Conservation (phyloP, 2,329 filamentous ascomycete genomes). For the Mollisia scopiformis region DNA sequence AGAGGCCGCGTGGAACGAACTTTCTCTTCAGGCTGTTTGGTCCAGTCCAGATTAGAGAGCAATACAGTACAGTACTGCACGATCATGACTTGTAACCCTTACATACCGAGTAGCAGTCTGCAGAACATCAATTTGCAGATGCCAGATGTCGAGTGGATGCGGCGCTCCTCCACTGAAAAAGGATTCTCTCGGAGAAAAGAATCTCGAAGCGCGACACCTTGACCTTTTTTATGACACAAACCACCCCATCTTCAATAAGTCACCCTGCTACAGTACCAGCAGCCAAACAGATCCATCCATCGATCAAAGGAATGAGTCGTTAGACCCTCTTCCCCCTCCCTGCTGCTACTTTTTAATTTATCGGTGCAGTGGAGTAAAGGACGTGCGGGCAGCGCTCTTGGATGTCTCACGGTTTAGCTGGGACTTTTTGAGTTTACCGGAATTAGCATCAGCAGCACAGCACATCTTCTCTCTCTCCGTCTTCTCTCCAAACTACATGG, state of each 20-base stretch:
- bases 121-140: too few relatives aligned
- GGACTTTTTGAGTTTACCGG: slow-evolving; percentile 1
- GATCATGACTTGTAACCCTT: too few relatives aligned
- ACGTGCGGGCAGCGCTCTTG: neutral
- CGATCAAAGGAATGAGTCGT: neutral
- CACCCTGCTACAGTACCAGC: too few relatives aligned
- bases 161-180: neutral
- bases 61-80: too few relatives aligned
- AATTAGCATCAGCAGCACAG: neutral
- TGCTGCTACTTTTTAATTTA: slow-evolving; percentile 6
- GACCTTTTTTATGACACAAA: slow-evolving; percentile 5
- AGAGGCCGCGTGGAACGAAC: neutral
- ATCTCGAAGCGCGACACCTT: neutral
- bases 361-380: too few relatives aligned
- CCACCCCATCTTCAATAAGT: neutral
- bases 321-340: neutral
- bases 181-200: neutral
- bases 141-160: neutral
- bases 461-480: neutral
- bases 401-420: slow-evolving; percentile 4
- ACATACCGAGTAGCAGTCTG: too few relatives aligned
- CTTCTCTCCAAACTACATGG: neutral
- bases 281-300: too few relatives aligned
- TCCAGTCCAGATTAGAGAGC: too few relatives aligned
- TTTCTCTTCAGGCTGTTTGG: neutral